Evolutionary conservation across 257 asterid genomes (phyloP).

Genomic region (Solanum lycopersicoides): DNA sequence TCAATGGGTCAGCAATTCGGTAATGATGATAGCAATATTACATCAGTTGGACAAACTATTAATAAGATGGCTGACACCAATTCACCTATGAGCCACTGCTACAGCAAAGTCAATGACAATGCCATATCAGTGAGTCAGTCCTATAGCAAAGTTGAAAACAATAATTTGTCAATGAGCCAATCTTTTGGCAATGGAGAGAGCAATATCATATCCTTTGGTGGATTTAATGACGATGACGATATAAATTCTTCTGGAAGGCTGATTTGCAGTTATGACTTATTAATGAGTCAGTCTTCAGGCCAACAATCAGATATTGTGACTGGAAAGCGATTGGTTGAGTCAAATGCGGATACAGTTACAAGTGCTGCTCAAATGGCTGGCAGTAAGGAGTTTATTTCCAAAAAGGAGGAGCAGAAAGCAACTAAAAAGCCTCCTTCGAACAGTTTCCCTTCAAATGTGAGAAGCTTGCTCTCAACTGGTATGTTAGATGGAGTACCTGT

Average conservation of each 20-base stretch:
- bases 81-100: not conserved
- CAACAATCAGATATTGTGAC: conserved; percentile 1
- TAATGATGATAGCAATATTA: conserved; percentile 3
- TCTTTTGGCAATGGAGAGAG: conserved; percentile 12
- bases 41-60: not conserved
- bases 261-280: conserved; percentile 15
- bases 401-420: conserved; percentile 9
- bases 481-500: conserved; percentile 20
- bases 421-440: conserved; percentile 10
- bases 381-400: not conserved
- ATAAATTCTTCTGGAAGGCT: conserved; percentile 9
- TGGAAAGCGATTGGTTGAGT: not conserved
- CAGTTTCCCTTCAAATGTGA: conserved; percentile 21
- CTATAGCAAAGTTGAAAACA: not conserved
- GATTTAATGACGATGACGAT: conserved; percentile 8
- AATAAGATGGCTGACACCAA: not conserved
- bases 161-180: not conserved
- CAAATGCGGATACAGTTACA: conserved; percentile 3
- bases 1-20: not conserved
- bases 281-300: conserved; percentile 10
- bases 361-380: conserved; percentile 2
- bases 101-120: not conserved
- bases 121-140: not conserved
- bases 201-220: conserved; percentile 20
- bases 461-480: conserved; percentile 22